Percentiles rank a stretch among this genome's conserved stretches.
Conservation (phyloP, 768 basidiomycete genomes). For the Thelephora aurantiotincta region DNA sequence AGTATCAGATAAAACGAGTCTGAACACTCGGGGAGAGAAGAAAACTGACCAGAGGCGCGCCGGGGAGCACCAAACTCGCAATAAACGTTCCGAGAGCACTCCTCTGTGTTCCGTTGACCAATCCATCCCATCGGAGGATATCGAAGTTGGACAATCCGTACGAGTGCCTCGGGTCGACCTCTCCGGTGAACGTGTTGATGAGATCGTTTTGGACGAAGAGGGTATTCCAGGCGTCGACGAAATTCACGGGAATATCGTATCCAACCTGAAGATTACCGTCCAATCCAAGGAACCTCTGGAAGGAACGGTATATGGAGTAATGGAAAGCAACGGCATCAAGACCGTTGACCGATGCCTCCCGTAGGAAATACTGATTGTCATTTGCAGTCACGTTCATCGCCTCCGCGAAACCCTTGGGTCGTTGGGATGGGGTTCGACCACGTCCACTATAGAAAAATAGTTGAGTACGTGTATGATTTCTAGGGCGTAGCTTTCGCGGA, state of each 20-base stretch:
- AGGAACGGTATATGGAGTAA: conserved; percentile 82
- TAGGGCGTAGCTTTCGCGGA: conserved; percentile 6
- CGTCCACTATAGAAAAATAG: conserved; percentile 46
- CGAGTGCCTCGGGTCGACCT: conserved; percentile 77
- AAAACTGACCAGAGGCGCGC: conserved; percentile 55
- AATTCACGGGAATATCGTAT: conserved; percentile 72
- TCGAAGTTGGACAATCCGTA: conserved; percentile 91
- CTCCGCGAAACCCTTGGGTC: conserved; percentile 49
- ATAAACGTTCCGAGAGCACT: conserved; percentile 71
- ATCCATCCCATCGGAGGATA: conserved; percentile 84
- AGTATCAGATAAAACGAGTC: conserved; percentile 5
- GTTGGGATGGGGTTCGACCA: conserved; percentile 65
- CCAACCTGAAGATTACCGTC: conserved; percentile 89
- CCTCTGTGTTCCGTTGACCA: conserved; percentile 71
- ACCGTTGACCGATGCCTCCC: conserved; percentile 41
- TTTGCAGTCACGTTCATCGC: conserved; percentile 52
- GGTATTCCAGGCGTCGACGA: conserved; percentile 82
- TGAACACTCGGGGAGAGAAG: background rate
- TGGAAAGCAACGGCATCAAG: conserved; percentile 84
- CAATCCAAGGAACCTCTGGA: conserved; percentile 86
- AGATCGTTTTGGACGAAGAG: conserved; percentile 86
- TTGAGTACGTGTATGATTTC: background rate
- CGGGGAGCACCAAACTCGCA: conserved; percentile 71
- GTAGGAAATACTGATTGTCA: conserved; percentile 68
- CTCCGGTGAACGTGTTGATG: conserved; percentile 50